Conservation (phyloP, 345 rosid genomes). For the Zanthoxylum bungeanum region DNA sequence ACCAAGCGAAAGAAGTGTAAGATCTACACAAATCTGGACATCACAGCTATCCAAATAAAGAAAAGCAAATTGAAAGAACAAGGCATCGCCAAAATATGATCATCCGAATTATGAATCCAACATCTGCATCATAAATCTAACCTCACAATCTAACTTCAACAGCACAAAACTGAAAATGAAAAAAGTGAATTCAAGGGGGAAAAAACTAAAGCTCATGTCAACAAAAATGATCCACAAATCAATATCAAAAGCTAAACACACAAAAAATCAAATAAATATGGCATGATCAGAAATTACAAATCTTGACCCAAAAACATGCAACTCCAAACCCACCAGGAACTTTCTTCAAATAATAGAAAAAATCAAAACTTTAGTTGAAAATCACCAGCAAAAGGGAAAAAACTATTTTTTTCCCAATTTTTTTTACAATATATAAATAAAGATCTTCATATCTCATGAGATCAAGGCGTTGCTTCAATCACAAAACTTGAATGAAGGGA, state of each 20-base stretch:
- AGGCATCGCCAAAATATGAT: not conserved
- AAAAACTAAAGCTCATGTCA: not conserved
- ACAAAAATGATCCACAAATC: not conserved
- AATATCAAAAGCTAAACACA: not conserved
- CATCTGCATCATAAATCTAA: not conserved
- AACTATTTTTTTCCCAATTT: too few relatives aligned
- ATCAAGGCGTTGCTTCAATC: not conserved
- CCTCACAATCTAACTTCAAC: not conserved
- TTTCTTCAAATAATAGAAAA: not conserved
- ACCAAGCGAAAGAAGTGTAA: not conserved
- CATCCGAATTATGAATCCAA: not conserved
- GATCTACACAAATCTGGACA: conserved; percentile 3
- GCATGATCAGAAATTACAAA: not conserved
- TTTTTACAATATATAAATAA: not conserved
- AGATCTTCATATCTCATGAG: not conserved
- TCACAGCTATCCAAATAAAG: not conserved
- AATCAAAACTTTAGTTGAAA: not conserved
- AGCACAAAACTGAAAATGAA: not conserved
- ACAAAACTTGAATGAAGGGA: too few relatives aligned
- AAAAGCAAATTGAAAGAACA: not conserved
- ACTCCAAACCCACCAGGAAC: not conserved
- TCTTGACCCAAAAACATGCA: not conserved
- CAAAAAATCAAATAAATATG: not conserved
- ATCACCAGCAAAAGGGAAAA: not conserved
- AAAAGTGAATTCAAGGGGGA: not conserved